Base-by-base conservation (phyloP, 78 protist species). In the slime mould (Dictyostelium discoideum) region DNA sequence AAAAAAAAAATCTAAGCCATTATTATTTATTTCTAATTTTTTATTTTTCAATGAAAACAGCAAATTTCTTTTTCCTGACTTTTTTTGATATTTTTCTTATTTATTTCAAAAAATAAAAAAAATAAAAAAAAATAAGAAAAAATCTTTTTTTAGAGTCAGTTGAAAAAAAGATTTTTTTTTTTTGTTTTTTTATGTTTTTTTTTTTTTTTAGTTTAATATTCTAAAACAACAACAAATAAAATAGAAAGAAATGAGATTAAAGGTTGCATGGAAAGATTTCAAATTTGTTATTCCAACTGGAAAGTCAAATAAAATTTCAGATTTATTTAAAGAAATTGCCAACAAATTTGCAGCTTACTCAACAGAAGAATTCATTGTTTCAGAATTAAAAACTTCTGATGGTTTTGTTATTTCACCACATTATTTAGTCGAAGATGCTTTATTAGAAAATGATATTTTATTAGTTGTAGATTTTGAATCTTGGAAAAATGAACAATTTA, bases 251-350 rank as follows among this genome's bases (percentile, higher is more conserved):
- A 89, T 90, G 95, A 90, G 95, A 82, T 20, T 90, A 14, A 90
- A 76, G 24, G 88, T 90, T 16, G 37, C 73, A 4, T 90, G 95
- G 95, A 90, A 90, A 46, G 95, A 90, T 5, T 40, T 69, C 72
- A 90, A 90, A 73, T 82, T 90, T 18, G 84, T 90, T 5, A 37
- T 90, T 9, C 95, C 95, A 90, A 48, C 88, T n/a, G 95, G 95
- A 72, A 40, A 67, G 32, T 10, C 13, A 11, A 72, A 44, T 32
- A 90, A 82, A 46, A 88, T 90, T 8, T 82, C 89, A 26, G 72
- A 86, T 42, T 54, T 90, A n/a, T 50, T 82, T 24, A 82, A 72
- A 32, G 88, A 72, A 7, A 90, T 90, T 32, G 87, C 84, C 5
- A 46, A 14, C 1, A 85, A 60, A 69, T 90, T 90, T 29, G 72